phyloP scores from a whole-genome alignment of 257 asterid species.

The Salvia splendens region DNA sequence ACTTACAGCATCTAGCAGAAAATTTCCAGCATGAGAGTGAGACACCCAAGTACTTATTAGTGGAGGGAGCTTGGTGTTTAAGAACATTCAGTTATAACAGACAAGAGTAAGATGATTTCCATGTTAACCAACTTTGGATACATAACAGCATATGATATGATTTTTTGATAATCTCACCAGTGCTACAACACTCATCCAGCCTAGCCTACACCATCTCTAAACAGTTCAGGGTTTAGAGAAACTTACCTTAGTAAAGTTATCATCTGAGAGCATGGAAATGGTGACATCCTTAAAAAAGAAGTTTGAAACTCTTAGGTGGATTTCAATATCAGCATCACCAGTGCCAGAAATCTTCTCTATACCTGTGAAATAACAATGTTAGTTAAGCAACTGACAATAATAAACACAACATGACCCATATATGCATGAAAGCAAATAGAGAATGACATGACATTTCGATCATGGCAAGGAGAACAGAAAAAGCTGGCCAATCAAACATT shows the following conservation, averaged over 20 bases:
- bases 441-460: constrained; percentile 20
- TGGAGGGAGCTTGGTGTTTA: constrained; percentile 3
- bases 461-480: constrained; percentile 16
- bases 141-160: background rate
- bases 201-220: constrained; percentile 19
- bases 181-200: constrained; percentile 21
- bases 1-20: background rate
- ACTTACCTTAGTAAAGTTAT: constrained; percentile 70
- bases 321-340: constrained; percentile 46
- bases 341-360: constrained; percentile 49
- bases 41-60: background rate
- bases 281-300: constrained; percentile 48
- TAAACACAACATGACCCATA: background rate
- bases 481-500: constrained; percentile 4
- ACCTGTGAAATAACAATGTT: constrained; percentile 46
- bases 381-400: constrained; percentile 25
- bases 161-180: constrained; percentile 16
- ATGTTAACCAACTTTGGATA: background rate
- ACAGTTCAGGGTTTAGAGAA: constrained; percentile 5
- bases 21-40: background rate
- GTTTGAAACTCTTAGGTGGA: constrained; percentile 63
- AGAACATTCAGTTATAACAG: background rate
- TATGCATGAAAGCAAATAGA: constrained; percentile 19
- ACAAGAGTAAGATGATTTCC: background rate
- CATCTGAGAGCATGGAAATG: constrained; percentile 66